These are phyloP conservation scores for Sporisorium scitamineum DNA, from an alignment of 1,284 basidiomycete species.

Conservation along the genomic window DNA sequence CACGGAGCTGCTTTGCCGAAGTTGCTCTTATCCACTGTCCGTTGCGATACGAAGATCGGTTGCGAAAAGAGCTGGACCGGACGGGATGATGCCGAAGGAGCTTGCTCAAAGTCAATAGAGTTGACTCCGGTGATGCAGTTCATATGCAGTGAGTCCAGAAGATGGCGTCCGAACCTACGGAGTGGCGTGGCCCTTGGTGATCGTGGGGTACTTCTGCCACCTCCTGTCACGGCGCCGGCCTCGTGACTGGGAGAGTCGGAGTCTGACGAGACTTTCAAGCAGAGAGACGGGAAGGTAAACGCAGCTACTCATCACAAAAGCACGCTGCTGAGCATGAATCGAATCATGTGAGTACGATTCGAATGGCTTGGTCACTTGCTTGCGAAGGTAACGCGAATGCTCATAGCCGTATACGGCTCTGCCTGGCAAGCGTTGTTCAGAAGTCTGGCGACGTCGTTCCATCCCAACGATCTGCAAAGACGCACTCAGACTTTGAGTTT, in stretches of 20 bases:
- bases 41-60: not conserved
- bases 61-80: not conserved
- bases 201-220: not conserved
- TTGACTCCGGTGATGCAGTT: not conserved
- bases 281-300: not conserved
- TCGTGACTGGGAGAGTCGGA: not conserved
- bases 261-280: not conserved
- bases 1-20: too few species aligned
- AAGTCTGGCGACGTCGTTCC: not conserved
- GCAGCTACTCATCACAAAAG: not conserved
- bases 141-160: not conserved
- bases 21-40: not conserved
- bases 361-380: not conserved
- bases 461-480: constrained; percentile 4
- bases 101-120: not conserved
- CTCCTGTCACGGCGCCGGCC: not conserved
- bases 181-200: not conserved
- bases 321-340: not conserved
- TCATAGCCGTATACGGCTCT: not conserved
- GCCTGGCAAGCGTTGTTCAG: not conserved
- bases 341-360: not conserved
- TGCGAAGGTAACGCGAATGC: not conserved
- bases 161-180: not conserved
- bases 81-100: not conserved
- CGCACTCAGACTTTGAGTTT: not conserved